Base-by-base conservation (phyloP, 2,329 filamentous ascomycete species). In the Dothistroma pini region DNA sequence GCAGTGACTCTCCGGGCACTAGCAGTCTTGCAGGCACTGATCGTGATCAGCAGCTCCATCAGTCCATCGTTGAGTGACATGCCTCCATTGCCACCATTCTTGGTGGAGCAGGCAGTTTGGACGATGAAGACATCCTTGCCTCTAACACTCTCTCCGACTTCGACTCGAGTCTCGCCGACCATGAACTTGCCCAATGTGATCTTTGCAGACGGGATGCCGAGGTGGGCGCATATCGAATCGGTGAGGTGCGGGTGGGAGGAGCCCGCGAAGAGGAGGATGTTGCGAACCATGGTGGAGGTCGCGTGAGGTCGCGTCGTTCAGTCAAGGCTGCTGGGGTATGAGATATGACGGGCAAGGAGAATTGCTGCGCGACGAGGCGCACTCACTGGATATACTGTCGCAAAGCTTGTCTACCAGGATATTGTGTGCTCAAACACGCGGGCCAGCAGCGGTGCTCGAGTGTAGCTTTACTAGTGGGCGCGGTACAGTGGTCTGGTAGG, bases 61-160 rank as follows among this genome's bases (percentile, higher is more conserved):
- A 99, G 86, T 78, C 96, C 88, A 78, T 99, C 95, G 75, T 99
- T 99, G 25, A 68, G 56, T 35, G 63, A 67, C 47, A 60, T 62
- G 78, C 97, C 90, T 66, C 91, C 92, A 69, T 91, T 91, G 69
- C 91, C 92, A 49, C 54, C 57, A 9, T 55, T 25, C 44, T 60
- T 60, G 41, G 58, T 60, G n/a, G 65, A 67, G 66, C 66, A 68
- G 25, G 66, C 66, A 48, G 91, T 95, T 78, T 97, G 93, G 72
- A 99, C 91, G 75, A 97, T 97, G 80, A 96, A 99, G 75, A 97
- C 95, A 86, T 99, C 95, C 77, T 99, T 99, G 70, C 91, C 95
- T 70, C 95, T 89, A 56, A 99, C 95, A 14, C 92, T 96, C 77
- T 99, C 95, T 75, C 93, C 85, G 72, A 99, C 96, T 78, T 97